A percentile compares a stretch with the other conserved stretches of the same genome.
Evolutionary conservation across 2,329 filamentous ascomycete genomes (phyloP).

Genomic region (Colletotrichum acutatum): DNA sequence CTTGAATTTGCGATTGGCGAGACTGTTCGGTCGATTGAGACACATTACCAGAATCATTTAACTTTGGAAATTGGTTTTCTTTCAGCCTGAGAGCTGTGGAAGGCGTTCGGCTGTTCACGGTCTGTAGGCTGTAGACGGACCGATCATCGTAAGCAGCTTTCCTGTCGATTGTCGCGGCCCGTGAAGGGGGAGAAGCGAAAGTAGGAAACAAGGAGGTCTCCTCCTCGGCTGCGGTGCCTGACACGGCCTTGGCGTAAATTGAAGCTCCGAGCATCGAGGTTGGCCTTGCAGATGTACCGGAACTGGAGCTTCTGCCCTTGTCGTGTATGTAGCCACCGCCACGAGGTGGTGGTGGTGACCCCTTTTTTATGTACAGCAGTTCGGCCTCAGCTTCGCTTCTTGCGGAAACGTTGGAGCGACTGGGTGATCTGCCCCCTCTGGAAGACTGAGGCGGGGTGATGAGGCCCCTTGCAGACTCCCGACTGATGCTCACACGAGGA

Average conservation of each 20-base stretch:
- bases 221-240: constrained; percentile 34
- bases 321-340: constrained; percentile 43
- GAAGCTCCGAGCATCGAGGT: constrained; percentile 44
- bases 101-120: neutral
- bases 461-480: constrained; percentile 50
- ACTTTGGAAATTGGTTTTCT: neutral
- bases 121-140: constrained; percentile 38
- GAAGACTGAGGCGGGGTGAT: constrained; percentile 40
- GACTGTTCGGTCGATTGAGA: neutral
- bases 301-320: constrained; percentile 37
- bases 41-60: neutral
- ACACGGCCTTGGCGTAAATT: constrained; percentile 46
- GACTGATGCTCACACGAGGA: constrained; percentile 53
- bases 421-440: constrained; percentile 37
- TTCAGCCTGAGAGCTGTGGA: neutral
- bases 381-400: constrained; percentile 54
- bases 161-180: constrained; percentile 26
- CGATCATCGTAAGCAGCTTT: constrained; percentile 40
- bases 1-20: neutral
- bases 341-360: constrained; percentile 46
- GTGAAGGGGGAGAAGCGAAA: constrained; percentile 36
- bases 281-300: constrained; percentile 41
- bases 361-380: constrained; percentile 54
- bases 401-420: constrained; percentile 44
- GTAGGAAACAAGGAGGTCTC: constrained; percentile 34